Percentiles rank a stretch among this genome's conserved stretches.
These are phyloP conservation scores for Aspergillus sp. DNA, from an alignment of 2,329 filamentous ascomycete genomes.

Conservation along the genomic window DNA sequence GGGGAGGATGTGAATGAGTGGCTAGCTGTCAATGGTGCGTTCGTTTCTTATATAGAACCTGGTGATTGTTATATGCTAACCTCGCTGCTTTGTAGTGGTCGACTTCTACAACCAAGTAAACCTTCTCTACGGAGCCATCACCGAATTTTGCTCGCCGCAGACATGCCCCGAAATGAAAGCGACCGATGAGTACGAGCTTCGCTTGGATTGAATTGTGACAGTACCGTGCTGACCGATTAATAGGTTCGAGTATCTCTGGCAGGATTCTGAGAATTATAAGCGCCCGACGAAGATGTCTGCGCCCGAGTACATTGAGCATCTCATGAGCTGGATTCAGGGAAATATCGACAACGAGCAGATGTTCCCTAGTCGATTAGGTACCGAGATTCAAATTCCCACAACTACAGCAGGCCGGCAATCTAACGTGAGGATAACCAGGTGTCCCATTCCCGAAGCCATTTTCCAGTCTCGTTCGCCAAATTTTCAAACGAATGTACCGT, in stretches of 20 bases:
- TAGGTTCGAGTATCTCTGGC: constrained; percentile 98
- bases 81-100: constrained; percentile 64
- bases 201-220: neutral
- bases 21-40: constrained; percentile 91
- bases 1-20: constrained; percentile 98
- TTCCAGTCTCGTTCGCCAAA: constrained; percentile 81
- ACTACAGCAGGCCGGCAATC: neutral
- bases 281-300: constrained; percentile 97
- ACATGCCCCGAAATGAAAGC: constrained; percentile 99
- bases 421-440: constrained; percentile 48
- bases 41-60: constrained; percentile 36
- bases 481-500: constrained; percentile 98
- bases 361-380: constrained; percentile 90
- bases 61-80: neutral
- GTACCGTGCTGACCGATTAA: constrained; percentile 14
- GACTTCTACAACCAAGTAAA: constrained; percentile 99
- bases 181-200: constrained; percentile 81
- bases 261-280: constrained; percentile 91
- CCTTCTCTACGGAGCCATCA: constrained; percentile 96
- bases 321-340: constrained; percentile 95
- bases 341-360: constrained; percentile 95
- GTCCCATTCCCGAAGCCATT: constrained; percentile 95
- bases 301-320: constrained; percentile 94
- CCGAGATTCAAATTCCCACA: constrained; percentile 16
- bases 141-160: constrained; percentile 96